Percentiles rank a stretch among this genome's conserved stretches.
Evolutionary conservation across 306 rosid species (phyloP).

Genomic region (Pyrus pyrifolia): DNA sequence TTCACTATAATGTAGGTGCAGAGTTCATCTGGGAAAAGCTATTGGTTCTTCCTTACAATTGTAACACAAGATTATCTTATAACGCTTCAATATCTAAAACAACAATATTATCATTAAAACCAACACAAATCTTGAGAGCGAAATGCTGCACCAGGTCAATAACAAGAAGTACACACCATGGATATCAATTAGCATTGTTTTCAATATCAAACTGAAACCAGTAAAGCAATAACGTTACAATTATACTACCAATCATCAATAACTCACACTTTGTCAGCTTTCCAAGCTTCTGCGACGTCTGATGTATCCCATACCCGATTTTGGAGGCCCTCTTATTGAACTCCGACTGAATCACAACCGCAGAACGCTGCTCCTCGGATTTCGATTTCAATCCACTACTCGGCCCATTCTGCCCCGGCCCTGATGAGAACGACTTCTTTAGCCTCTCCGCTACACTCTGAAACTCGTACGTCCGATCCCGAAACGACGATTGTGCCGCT

Average conservation of each 20-base stretch:
- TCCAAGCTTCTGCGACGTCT: constrained; percentile 88
- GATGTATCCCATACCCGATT: constrained; percentile 85
- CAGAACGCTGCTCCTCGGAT: constrained; percentile 69
- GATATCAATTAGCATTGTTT: not conserved
- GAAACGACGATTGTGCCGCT: constrained; percentile 62
- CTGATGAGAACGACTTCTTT: constrained; percentile 53
- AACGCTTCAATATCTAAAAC: not conserved
- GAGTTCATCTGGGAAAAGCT: not conserved
- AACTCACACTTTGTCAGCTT: constrained; percentile 81
- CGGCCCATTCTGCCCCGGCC: constrained; percentile 43
- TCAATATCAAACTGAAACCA: not conserved
- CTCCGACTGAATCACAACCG: constrained; percentile 64
- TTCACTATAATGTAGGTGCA: not conserved
- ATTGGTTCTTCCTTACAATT: not conserved
- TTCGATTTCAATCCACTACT: constrained; percentile 53
- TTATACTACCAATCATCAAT: not conserved
- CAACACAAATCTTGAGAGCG: too few species aligned
- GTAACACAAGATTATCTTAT: not conserved
- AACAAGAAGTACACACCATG: too few species aligned
- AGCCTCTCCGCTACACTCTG: constrained; percentile 66
- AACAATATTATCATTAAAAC: not conserved
- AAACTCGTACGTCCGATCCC: constrained; percentile 86
- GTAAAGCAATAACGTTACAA: not conserved
- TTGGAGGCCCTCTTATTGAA: constrained; percentile 84
- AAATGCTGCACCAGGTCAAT: too few species aligned